A percentile compares a stretch with the other conserved stretches of the same genome.
Evolutionary conservation across 2,329 filamentous ascomycete species (phyloP).

Genomic region (Rhinocladiella similis): DNA sequence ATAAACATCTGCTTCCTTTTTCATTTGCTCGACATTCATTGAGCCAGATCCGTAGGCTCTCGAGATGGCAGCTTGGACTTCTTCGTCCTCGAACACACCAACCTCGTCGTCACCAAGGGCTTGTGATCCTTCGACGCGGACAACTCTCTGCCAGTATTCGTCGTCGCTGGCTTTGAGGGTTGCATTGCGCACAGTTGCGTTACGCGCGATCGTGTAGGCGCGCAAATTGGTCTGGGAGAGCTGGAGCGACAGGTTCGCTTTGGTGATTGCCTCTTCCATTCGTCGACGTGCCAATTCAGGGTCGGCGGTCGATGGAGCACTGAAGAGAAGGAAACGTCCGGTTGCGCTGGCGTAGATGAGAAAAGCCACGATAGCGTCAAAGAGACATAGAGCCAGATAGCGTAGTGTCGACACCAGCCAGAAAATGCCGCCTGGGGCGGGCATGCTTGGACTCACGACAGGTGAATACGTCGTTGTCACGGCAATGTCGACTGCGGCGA

Average conservation of each 20-base stretch:
- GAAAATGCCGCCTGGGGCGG: constrained; percentile 53
- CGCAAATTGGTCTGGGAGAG: constrained; percentile 65
- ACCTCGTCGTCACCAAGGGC: constrained; percentile 54
- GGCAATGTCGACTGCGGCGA: constrained; percentile 68
- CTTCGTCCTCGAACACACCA: constrained; percentile 70
- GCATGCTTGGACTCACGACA: constrained; percentile 30
- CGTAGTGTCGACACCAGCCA: constrained; percentile 69
- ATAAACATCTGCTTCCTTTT: constrained; percentile 44
- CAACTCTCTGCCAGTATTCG: constrained; percentile 68
- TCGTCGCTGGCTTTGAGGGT: constrained; percentile 65
- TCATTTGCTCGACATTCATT: constrained; percentile 43
- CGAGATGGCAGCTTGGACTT: constrained; percentile 64
- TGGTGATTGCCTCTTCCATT: constrained; percentile 36
- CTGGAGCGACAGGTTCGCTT: constrained; percentile 57
- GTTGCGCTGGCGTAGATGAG: constrained; percentile 76
- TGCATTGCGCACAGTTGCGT: constrained; percentile 74
- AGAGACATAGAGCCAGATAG: constrained; percentile 60
- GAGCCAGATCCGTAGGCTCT: constrained; percentile 61
- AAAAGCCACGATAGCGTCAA: constrained; percentile 65
- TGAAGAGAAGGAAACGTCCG: constrained; percentile 70
- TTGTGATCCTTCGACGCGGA: constrained; percentile 68
- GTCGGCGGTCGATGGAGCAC: constrained; percentile 61
- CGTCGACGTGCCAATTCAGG: constrained; percentile 50
- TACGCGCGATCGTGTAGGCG: constrained; percentile 73
- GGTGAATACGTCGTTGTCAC: constrained; percentile 64